Evolutionary conservation across 2,329 filamentous ascomycete genomes (phyloP), one percentile per base, ranked within the genome.

Genomic region (Sordariomycetes sp.): DNA sequence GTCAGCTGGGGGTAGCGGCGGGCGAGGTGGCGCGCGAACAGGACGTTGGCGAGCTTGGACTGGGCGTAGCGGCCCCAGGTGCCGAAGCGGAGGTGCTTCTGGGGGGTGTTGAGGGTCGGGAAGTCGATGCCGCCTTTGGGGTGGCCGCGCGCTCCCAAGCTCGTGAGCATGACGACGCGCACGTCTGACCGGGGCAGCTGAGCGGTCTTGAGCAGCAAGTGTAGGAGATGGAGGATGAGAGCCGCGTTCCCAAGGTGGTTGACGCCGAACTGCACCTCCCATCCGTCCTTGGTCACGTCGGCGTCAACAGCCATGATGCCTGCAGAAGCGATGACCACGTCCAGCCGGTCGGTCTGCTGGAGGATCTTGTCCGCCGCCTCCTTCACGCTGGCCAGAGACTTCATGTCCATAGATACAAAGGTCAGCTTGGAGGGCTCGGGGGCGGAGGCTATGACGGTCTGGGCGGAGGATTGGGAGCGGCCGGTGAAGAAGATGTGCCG

Each of bases 201-300:
- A 8, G 50, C 50, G 2, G 57, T 58, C 33, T 44, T 44, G 6
- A 44, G 34, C 32, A 59, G 39, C 1, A 46, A 12, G 4, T 53
- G 54, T 10, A 51, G 28, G 2, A 69, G 45, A 3, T 60, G 50
- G 34, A 59, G 57, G 8, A 56, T 54, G 10, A 71, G 49, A 3
- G 65, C 53, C 5, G 66, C 62, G 34, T 70, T 65, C 12, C 66
- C 65, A 25, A 71, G 42, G 43, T 70, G 63, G 36, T 72, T 72
- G 3, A 58, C 64, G 2, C 59, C 64, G 38, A 70, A 67, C 38
- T 68, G 60, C 8, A 62, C 41, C 42, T 72, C 68, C 37, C 67
- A 70, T 11, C 66, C 65, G 14, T 70, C 60, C 18, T 48, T 44
- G 5, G 63, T 66, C 8, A 59, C 41, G 3, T 39, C 52, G 0